Percentiles rank a stretch among this genome's conserved stretches.
These are phyloP conservation scores for Candida ponderosae DNA, from an alignment of 805 yeast species.

Conservation along the genomic window DNA sequence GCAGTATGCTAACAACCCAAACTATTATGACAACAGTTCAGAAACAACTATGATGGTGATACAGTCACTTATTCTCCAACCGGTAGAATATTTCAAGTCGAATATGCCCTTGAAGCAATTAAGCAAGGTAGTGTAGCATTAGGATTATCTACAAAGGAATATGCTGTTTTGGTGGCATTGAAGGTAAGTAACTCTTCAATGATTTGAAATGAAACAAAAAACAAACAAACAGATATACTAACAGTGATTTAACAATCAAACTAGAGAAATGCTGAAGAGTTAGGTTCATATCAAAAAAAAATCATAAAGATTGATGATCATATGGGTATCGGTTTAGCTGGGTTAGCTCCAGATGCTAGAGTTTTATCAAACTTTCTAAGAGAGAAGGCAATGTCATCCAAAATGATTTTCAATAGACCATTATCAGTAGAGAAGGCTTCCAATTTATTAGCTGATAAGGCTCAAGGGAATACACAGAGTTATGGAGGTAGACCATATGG, in stretches of 20 bases:
- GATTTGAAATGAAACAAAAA: too few relatives aligned
- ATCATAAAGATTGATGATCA: conserved; percentile 88
- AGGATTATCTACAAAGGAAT: conserved; percentile 78
- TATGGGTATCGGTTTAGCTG: conserved; percentile 92
- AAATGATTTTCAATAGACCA: conserved; percentile 79
- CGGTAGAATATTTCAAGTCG: conserved; percentile 83
- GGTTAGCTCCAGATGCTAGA: conserved; percentile 97
- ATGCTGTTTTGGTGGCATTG: conserved; percentile 88
- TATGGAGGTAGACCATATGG: conserved; percentile 98
- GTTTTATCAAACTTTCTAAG: conserved; percentile 84
- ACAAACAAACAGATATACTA: conserved; percentile 4
- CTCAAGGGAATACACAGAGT: conserved; percentile 92
- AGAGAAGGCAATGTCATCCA: conserved; percentile 85
- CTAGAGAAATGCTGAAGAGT: conserved; percentile 87
- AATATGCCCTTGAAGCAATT: conserved; percentile 89
- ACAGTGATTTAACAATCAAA: conserved; percentile 1
- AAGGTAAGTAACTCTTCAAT: conserved; percentile 31
- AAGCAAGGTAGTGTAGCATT: conserved; percentile 98
- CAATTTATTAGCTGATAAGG: conserved; percentile 85
- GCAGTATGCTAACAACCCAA: too few relatives aligned
- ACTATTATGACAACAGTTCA: conserved; percentile 70
- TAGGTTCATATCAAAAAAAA: conserved; percentile 95
- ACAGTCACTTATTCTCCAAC: conserved; percentile 96
- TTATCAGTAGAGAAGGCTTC: conserved; percentile 80
- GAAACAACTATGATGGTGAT: conserved; percentile 98